Base-by-base conservation (phyloP, 108 stramenopile genomes). In the Licmophora abbreviata region DNA sequence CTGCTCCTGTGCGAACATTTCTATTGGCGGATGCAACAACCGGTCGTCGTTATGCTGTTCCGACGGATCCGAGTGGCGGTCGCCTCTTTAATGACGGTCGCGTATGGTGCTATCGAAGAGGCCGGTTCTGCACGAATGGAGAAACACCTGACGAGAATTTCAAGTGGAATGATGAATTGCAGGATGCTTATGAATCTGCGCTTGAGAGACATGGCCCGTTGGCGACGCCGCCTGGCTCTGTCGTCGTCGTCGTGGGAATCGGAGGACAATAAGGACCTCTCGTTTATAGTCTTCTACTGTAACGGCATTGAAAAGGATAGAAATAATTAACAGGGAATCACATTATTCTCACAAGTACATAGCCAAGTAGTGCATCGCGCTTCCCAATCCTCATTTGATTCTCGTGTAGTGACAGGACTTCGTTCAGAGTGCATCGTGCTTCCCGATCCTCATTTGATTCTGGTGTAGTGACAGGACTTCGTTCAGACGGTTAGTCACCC, bases 51-150 rank as follows among this genome's bases (percentile, higher is more conserved):
- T 92, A 79, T 67, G 81, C 69, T 14, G 90, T 92, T 3, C 90
- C 90, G 1, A 74, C 73, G 20, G 83, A 92, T 33, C 83, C 85
- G 1, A 83, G 76, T 26, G 90, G 90, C 25, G 90, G 90, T 23
- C 63, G 90, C 15, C 54, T 66, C 8, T 92, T 92, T 54, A 85
- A 87, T 44, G 90, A 92, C 33, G 60, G 61, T 44, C 73, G 90
- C 9, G 65, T 69, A 9, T 92, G 90, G 90, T 92, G 90, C 63
- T 92, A 85, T 61, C 63, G 90, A 40, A 38, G 90, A 40, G 90
- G 90, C 7, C 61, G 90, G 31, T 92, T 80, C 54, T 92, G 90
- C 38, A 48, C 54, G 33, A 49, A 63, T n/a, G 79, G 68, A 8
- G 90, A 92, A 63, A 47, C 56, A 17, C 90, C 90, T 3, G 90